Conservation (phyloP, 2,329 filamentous ascomycete species). For the Reticulascus tulasneorum region DNA sequence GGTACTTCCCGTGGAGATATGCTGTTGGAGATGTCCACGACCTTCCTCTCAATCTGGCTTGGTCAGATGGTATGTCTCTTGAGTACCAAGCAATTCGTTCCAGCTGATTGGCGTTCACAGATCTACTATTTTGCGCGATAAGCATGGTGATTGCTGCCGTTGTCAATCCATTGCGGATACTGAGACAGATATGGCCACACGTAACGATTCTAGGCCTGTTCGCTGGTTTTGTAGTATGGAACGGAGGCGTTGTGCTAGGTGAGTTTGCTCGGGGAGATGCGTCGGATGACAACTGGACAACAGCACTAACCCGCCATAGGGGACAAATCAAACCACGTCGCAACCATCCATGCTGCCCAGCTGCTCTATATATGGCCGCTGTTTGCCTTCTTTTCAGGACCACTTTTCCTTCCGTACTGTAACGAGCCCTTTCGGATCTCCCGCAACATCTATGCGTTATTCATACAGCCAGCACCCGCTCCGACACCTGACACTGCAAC, state of each 20-base stretch:
- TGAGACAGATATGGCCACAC: constrained; percentile 53
- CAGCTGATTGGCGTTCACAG: constrained; percentile 28
- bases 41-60: constrained; percentile 40
- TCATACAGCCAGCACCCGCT: too few species aligned
- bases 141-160: constrained; percentile 60
- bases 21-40: constrained; percentile 54
- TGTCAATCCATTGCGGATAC: constrained; percentile 41
- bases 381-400: constrained; percentile 83
- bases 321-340: constrained; percentile 91
- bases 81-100: neutral
- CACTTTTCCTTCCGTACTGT: constrained; percentile 58
- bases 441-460: neutral
- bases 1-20: constrained; percentile 38
- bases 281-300: rapidly evolving
- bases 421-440: constrained; percentile 28
- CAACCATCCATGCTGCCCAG: constrained; percentile 83
- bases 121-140: constrained; percentile 52
- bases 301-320: constrained; percentile 46
- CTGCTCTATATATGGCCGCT: constrained; percentile 96
- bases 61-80: constrained; percentile 43
- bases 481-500: too few species aligned
- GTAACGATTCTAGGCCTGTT: constrained; percentile 65
- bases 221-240: constrained; percentile 73
- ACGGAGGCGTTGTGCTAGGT: constrained; percentile 89
- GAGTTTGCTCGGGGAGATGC: too few species aligned